Percentiles rank a stretch among this genome's conserved stretches.
Conservation (phyloP, 2,329 filamentous ascomycete species). For the Penicillium sp. region DNA sequence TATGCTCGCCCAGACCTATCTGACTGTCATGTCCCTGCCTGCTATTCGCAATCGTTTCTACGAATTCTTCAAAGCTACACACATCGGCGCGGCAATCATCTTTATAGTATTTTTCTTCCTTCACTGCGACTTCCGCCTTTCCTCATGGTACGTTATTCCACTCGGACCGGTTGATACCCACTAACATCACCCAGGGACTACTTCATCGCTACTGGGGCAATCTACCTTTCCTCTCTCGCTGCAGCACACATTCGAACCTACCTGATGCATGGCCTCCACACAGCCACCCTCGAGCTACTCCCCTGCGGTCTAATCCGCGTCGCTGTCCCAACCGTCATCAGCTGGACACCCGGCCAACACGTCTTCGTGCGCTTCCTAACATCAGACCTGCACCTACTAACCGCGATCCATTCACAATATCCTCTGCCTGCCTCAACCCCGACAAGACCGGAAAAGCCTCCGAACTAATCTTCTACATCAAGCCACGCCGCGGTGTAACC, state of each 20-base stretch:
- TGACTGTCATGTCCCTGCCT: constrained; percentile 52
- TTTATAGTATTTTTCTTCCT: constrained; percentile 57
- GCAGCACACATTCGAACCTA: constrained; percentile 45
- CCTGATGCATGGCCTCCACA: constrained; percentile 46
- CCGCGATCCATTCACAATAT: constrained; percentile 52
- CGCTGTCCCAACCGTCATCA: constrained; percentile 39
- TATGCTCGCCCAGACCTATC: constrained; percentile 50
- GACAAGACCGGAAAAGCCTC: constrained; percentile 18
- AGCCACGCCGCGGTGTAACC: constrained; percentile 48
- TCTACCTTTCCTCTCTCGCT: constrained; percentile 47
- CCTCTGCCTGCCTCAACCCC: constrained; percentile 40
- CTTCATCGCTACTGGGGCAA: constrained; percentile 51
- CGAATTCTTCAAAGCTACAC: constrained; percentile 56
- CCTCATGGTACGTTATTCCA: constrained; percentile 44
- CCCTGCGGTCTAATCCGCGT: constrained; percentile 42
- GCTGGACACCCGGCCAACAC: constrained; percentile 52
- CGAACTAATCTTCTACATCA: constrained; percentile 51
- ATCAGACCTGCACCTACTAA: constrained; percentile 40
- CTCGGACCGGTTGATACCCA: neutral
- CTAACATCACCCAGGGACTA: constrained; percentile 46
- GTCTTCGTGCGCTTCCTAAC: constrained; percentile 50
- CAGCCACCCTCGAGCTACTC: constrained; percentile 41
- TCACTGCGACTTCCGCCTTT: constrained; percentile 52
- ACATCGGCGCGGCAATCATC: constrained; percentile 48
- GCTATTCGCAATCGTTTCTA: constrained; percentile 50